A percentile compares a stretch with the other conserved stretches of the same genome.
These are phyloP conservation scores for Spergularia azorica DNA, from an alignment of 179 eudicot species.

Conservation along the genomic window DNA sequence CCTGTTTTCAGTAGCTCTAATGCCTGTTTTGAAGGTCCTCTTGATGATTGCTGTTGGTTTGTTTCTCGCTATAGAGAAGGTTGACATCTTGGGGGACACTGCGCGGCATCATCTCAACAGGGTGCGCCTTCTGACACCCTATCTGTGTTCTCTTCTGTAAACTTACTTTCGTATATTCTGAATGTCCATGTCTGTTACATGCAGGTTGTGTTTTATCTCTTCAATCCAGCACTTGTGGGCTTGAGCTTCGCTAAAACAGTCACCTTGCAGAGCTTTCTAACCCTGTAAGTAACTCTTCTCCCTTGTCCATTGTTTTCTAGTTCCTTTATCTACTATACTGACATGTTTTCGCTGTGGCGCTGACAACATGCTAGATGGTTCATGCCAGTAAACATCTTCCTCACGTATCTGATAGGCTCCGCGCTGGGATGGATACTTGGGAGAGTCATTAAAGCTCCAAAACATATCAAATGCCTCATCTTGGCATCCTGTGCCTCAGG, in stretches of 20 bases:
- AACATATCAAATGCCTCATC: slow-evolving; percentile 64
- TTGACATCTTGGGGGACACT: slow-evolving; percentile 36
- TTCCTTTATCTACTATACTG: neutral
- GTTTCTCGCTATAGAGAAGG: slow-evolving; percentile 35
- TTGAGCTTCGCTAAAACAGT: slow-evolving; percentile 69
- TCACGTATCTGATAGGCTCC: slow-evolving; percentile 80
- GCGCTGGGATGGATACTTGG: slow-evolving; percentile 69
- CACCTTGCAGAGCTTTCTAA: slow-evolving; percentile 59
- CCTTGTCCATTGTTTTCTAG: neutral
- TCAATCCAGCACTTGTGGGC: slow-evolving; percentile 70
- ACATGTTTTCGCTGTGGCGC: neutral
- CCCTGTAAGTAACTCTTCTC: slow-evolving; percentile 49
- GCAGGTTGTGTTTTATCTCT: slow-evolving; percentile 75
- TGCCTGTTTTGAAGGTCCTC: slow-evolving; percentile 46
- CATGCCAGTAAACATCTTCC: slow-evolving; percentile 73
- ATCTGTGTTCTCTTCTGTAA: too few species aligned
- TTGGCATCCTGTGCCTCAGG: slow-evolving; percentile 43
- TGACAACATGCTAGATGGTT: slow-evolving; percentile 58
- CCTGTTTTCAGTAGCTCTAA: slow-evolving; percentile 33
- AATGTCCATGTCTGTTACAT: neutral
- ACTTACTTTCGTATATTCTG: neutral
- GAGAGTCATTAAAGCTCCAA: slow-evolving; percentile 55
- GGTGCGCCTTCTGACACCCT: slow-evolving; percentile 5
- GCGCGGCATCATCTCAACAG: slow-evolving; percentile 38
- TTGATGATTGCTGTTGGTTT: slow-evolving; percentile 37